Percentiles rank a stretch among this genome's conserved stretches.
These are phyloP conservation scores for Fusarium sp. DNA, from an alignment of 2,329 filamentous ascomycete species.

Conservation along the genomic window DNA sequence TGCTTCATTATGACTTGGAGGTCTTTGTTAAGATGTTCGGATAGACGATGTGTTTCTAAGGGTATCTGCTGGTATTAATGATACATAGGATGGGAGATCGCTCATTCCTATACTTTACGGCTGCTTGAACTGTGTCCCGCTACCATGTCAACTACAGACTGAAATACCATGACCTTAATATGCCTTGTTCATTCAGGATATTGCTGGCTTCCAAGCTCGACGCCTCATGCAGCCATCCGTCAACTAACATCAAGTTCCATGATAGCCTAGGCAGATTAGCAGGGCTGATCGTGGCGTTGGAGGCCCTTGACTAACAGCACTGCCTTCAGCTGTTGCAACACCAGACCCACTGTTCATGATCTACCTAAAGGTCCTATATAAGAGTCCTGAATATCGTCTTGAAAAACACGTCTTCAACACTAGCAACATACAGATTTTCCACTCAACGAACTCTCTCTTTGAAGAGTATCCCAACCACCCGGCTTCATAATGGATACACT, in stretches of 20 bases:
- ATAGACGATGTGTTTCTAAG: conserved; percentile 39
- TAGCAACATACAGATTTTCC: background rate
- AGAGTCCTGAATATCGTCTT: conserved; percentile 19
- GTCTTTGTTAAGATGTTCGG: conserved; percentile 35
- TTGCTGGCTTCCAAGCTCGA: conserved; percentile 7
- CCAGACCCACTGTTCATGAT: conserved; percentile 21
- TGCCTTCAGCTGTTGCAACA: conserved; percentile 17
- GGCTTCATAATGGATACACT: conserved; percentile 27
- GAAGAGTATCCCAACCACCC: background rate
- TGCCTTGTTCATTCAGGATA: background rate
- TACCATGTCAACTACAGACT: background rate
- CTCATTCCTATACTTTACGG: conserved; percentile 33
- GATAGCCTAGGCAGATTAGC: conserved; percentile 34
- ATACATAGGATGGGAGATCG: conserved; percentile 34
- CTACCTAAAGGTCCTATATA: conserved; percentile 30
- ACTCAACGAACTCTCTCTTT: background rate
- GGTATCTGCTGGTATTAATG: conserved; percentile 39
- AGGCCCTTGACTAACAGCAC: conserved; percentile 41
- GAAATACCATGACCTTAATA: background rate
- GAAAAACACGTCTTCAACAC: background rate
- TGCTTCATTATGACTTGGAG: conserved; percentile 19
- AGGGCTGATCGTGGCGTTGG: conserved; percentile 29
- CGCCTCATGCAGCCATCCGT: conserved; percentile 13
- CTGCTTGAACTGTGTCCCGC: conserved; percentile 24
- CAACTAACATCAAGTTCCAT: background rate